Evolutionary conservation across 2,329 filamentous ascomycete genomes (phyloP).

Genomic region (Phaeosphaeriaceae sp.): DNA sequence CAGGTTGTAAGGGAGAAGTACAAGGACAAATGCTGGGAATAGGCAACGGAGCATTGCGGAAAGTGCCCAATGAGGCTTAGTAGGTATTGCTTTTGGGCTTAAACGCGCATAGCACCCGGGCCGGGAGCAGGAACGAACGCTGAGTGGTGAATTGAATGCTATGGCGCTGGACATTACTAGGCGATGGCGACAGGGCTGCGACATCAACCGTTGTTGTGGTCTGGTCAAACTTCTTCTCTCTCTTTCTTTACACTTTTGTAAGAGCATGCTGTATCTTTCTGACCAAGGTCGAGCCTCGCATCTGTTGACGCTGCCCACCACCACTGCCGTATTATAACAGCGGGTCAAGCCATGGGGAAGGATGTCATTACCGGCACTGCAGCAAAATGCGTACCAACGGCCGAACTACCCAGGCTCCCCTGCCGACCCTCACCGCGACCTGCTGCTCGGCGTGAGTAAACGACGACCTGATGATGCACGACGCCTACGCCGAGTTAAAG

Average conservation of each 20-base stretch:
- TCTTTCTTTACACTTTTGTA: no score
- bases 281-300: constrained; percentile 23
- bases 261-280: constrained; percentile 27
- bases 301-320: constrained; percentile 20
- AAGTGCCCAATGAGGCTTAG: not conserved
- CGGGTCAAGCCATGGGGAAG: constrained; percentile 40
- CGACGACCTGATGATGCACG: constrained; percentile 38
- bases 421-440: constrained; percentile 33
- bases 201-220: constrained; percentile 28
- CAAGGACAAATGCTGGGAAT: no score
- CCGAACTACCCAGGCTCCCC: constrained; percentile 33
- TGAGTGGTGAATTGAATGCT: constrained; percentile 22
- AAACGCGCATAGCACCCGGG: not conserved
- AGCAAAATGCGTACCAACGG: constrained; percentile 34
- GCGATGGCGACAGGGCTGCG: constrained; percentile 20
- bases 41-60: constrained; percentile 2
- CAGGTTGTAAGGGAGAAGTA: not conserved
- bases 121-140: not conserved
- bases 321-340: constrained; percentile 19
- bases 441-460: constrained; percentile 36
- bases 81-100: not conserved
- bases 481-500: constrained; percentile 45
- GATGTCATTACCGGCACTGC: constrained; percentile 45
- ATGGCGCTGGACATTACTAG: constrained; percentile 29
- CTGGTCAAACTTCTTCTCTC: constrained; percentile 18